Evolutionary conservation across 2,329 filamentous ascomycete species (phyloP).

Genomic region (Colletotrichum zoysiae): DNA sequence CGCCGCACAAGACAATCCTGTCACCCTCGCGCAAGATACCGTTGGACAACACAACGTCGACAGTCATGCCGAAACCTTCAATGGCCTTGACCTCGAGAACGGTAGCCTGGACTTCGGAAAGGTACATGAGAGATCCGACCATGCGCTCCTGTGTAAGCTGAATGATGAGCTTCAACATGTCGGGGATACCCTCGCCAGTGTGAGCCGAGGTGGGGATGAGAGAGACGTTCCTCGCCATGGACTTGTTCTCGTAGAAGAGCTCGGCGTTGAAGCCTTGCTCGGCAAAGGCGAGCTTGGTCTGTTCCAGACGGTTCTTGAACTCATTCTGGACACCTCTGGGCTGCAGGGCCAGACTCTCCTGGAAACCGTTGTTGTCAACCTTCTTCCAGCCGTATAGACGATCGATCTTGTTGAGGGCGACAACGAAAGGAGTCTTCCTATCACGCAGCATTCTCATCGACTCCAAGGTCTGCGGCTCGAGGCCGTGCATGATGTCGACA

Average conservation of each 20-base stretch:
- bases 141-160: slow-evolving; percentile 96
- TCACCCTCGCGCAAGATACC: slow-evolving; percentile 95
- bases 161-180: slow-evolving; percentile 96
- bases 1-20: slow-evolving; percentile 93
- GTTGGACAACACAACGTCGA: slow-evolving; percentile 96
- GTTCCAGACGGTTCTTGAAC: slow-evolving; percentile 88
- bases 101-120: slow-evolving; percentile 96
- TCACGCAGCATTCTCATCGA: slow-evolving; percentile 96
- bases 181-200: slow-evolving; percentile 98
- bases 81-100: slow-evolving; percentile 99
- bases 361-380: slow-evolving; percentile 98
- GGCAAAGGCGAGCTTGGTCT: slow-evolving; percentile 93
- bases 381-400: slow-evolving; percentile 99
- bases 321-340: slow-evolving; percentile 94
- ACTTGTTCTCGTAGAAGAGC: slow-evolving; percentile 97
- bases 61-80: slow-evolving; percentile 98
- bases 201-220: slow-evolving; percentile 96
- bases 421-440: slow-evolving; percentile 96
- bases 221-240: slow-evolving; percentile 94
- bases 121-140: slow-evolving; percentile 97
- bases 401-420: slow-evolving; percentile 99
- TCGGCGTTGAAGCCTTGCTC: slow-evolving; percentile 99
- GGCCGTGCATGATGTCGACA: slow-evolving; percentile 99
- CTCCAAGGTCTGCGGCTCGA: slow-evolving; percentile 96
- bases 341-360: slow-evolving; percentile 89